Evolutionary conservation across 345 rosid genomes (phyloP).

Genomic region (Salix arbutifolia): DNA sequence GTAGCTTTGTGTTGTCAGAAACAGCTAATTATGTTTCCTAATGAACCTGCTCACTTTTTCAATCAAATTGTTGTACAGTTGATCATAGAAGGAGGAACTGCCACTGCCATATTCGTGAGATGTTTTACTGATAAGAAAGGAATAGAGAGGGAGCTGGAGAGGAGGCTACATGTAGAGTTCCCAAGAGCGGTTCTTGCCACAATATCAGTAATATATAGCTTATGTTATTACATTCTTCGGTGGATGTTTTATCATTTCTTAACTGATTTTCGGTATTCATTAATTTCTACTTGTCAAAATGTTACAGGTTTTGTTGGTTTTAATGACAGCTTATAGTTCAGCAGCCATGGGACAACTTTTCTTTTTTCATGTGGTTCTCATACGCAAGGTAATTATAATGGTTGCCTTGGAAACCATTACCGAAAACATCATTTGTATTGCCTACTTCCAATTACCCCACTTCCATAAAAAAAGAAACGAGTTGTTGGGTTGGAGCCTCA

Average conservation of each 20-base stretch:
- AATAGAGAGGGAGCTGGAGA: constrained; percentile 63
- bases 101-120: constrained; percentile 78
- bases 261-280: constrained; percentile 3
- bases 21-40: neutral
- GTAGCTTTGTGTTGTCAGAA: constrained; percentile 17
- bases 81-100: constrained; percentile 86
- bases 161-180: constrained; percentile 56
- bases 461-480: too few relatives aligned
- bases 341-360: constrained; percentile 98
- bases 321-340: constrained; percentile 74
- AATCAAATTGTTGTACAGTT: constrained; percentile 39
- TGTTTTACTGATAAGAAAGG: constrained; percentile 83
- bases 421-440: neutral
- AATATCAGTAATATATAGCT: constrained; percentile 47
- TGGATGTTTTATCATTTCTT: neutral
- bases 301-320: constrained; percentile 60
- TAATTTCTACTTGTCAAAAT: constrained; percentile 14
- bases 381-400: constrained; percentile 60
- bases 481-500: neutral
- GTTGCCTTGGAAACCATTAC: neutral
- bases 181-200: constrained; percentile 81
- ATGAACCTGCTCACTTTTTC: neutral
- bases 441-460: neutral
- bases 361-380: constrained; percentile 90
- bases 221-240: constrained; percentile 6